A percentile compares a stretch with the other conserved stretches of the same genome.
Evolutionary conservation across 257 asterid species (phyloP).

Genomic region (Linaria vulgaris): DNA sequence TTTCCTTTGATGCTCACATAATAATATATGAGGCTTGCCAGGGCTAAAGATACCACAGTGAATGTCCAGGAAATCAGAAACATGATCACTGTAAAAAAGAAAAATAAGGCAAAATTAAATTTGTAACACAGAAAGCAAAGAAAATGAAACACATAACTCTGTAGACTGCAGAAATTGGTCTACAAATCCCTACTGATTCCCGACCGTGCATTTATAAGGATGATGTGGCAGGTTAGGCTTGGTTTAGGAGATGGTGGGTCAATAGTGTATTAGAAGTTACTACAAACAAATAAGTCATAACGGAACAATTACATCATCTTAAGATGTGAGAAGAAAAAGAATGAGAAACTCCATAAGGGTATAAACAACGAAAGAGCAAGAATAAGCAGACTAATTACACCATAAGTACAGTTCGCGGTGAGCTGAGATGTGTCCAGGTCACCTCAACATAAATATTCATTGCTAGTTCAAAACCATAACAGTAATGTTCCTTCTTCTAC

Average conservation of each 20-base stretch:
- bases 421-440: too few relatives aligned
- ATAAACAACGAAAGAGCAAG: too few relatives aligned
- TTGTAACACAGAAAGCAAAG: not conserved
- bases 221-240: not conserved
- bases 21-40: constrained; percentile 90
- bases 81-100: constrained; percentile 79
- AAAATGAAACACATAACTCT: not conserved
- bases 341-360: too few relatives aligned
- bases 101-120: not conserved
- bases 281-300: too few relatives aligned
- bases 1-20: constrained; percentile 95
- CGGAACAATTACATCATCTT: too few relatives aligned
- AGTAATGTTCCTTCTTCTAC: too few relatives aligned
- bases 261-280: too few relatives aligned
- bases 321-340: not conserved
- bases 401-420: too few relatives aligned
- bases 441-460: too few relatives aligned
- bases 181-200: not conserved
- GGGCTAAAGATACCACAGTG: constrained; percentile 91
- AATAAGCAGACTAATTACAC: too few relatives aligned
- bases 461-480: too few relatives aligned
- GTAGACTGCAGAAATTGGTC: not conserved
- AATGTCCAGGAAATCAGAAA: constrained; percentile 94
- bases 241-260: constrained; percentile 5
- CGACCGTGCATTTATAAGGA: not conserved